These are phyloP conservation scores for Colletotrichum karsti DNA, from an alignment of 2,329 filamentous ascomycete species.

Conservation along the genomic window DNA sequence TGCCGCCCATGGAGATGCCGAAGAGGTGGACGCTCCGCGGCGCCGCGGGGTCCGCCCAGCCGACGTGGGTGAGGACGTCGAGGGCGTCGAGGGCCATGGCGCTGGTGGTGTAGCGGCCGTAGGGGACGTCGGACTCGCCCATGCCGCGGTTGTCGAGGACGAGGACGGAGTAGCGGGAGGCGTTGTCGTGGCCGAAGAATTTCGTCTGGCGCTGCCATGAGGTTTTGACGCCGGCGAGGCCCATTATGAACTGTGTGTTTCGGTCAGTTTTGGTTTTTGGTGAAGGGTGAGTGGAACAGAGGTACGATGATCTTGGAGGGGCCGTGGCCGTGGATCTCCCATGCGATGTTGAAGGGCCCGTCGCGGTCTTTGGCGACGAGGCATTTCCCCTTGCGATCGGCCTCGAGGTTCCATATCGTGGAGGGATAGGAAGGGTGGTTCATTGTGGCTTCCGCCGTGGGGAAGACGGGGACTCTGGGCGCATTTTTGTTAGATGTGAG, in stretches of 20 bases:
- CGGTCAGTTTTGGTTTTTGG: not conserved
- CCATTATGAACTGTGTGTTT: slow-evolving; percentile 78
- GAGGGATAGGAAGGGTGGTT: slow-evolving; percentile 73
- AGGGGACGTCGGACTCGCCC: slow-evolving; percentile 80
- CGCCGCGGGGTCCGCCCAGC: slow-evolving; percentile 61
- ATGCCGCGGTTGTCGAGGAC: slow-evolving; percentile 88
- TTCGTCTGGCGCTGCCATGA: slow-evolving; percentile 87
- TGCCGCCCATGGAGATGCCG: slow-evolving; percentile 87
- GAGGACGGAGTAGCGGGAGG: slow-evolving; percentile 75
- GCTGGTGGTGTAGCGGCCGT: slow-evolving; percentile 80
- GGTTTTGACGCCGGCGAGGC: slow-evolving; percentile 73
- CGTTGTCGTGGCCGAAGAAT: slow-evolving; percentile 79
- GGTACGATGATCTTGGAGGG: slow-evolving; percentile 77
- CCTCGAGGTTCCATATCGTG: slow-evolving; percentile 74
- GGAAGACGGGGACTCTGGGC: slow-evolving; percentile 33
- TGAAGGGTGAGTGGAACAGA: slow-evolving; percentile 34
- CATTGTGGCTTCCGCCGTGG: slow-evolving; percentile 65
- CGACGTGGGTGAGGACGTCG: slow-evolving; percentile 74
- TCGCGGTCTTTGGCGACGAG: slow-evolving; percentile 75
- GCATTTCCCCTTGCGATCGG: slow-evolving; percentile 67
- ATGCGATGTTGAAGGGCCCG: slow-evolving; percentile 79
- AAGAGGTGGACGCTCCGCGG: slow-evolving; percentile 69
- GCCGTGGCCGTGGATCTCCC: slow-evolving; percentile 82
- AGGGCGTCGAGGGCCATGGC: slow-evolving; percentile 85
- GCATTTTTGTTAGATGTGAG: not conserved